Percentiles rank a stretch among this genome's conserved stretches.
phyloP scores from a whole-genome alignment of 495 filamentous ascomycete genomes.

The Lentithecium fluviatile region DNA sequence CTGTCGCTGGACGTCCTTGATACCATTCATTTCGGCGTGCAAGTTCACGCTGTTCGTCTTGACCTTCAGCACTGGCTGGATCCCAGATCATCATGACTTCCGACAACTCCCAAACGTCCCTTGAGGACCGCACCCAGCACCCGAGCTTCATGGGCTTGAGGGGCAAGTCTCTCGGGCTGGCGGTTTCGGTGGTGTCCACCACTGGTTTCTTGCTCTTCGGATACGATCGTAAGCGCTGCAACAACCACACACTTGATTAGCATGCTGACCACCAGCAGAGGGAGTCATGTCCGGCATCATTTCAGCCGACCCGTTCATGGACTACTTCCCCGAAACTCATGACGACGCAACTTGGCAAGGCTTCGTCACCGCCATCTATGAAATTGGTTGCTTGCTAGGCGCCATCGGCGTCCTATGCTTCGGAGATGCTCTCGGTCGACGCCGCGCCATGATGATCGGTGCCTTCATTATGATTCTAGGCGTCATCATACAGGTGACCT shows the following conservation, averaged over 20 bases:
- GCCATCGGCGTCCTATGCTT: slow-evolving; percentile 68
- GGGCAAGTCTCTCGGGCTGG: slow-evolving; percentile 26
- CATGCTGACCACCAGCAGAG: slow-evolving; percentile 34
- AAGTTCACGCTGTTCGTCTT: not conserved
- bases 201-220: slow-evolving; percentile 38
- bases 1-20: not conserved
- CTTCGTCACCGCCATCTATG: slow-evolving; percentile 79
- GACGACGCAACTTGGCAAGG: slow-evolving; percentile 72
- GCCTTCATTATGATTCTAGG: slow-evolving; percentile 71
- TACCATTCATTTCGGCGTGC: slow-evolving; percentile 1
- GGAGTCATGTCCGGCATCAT: slow-evolving; percentile 83
- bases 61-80: slow-evolving; percentile 3
- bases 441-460: slow-evolving; percentile 56
- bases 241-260: not conserved
- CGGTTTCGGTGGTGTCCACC: slow-evolving; percentile 32
- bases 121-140: slow-evolving; percentile 8
- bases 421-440: slow-evolving; percentile 67
- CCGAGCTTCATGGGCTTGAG: slow-evolving; percentile 33
- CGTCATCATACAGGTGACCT: slow-evolving; percentile 65
- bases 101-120: slow-evolving; percentile 7
- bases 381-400: slow-evolving; percentile 73
- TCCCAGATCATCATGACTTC: slow-evolving; percentile 5
- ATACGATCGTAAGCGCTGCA: slow-evolving; percentile 31
- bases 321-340: slow-evolving; percentile 65
- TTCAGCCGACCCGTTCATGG: slow-evolving; percentile 66